Evolutionary conservation across 23 red algal genomes (phyloP), one percentile per base, ranked within the genome.

Genomic region (Chondrus crispus): DNA sequence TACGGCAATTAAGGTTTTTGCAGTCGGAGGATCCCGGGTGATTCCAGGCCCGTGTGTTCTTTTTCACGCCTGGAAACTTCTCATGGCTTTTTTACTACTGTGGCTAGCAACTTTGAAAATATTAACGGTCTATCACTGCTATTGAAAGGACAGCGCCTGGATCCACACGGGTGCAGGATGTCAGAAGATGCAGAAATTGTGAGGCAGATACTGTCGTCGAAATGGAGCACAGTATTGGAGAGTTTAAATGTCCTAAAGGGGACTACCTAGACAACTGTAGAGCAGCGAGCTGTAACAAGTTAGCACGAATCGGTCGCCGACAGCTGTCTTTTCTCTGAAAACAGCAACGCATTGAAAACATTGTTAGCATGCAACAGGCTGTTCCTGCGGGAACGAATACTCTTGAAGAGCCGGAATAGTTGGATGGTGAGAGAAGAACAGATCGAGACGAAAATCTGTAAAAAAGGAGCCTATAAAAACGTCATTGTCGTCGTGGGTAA

Each of bases 1-100:
- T 86, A 14, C 16, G 10, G 7, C 19, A 86, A 69, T 20, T 51
- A 0, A 86, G 35, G 48, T 20, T 53, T 38, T n/a, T 86, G 5
- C 54, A 86, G 30, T 68, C 82, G 4, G 58, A 86, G 37, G 82
- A 86, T 52, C 82, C 82, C 28, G 82, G 82, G 10, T 45, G 80
- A 46, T 73, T 86, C 45, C 53, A 51, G 9, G 82, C 82, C 39
- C 40, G 57, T 18, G 64, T 63, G 14, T 86, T 68, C 28, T 63
- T 71, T 38, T 86, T 86, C 38, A 69, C 82, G 6, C 5, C 35
- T n/a, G 33, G 44, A n/a, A 20, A 74, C 64, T 14, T 71, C 63
- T 16, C 46, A 52, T 28, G 66, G 66, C 37, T 86, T 85, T 47
- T 13, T 85, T 85, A 24, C 28, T 3, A 55, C 11, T 24, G 28